Percentiles rank a stretch among this genome's conserved stretches.
Conservation (phyloP, 2,329 filamentous ascomycete genomes). For the Arthrobotrys megalospora region DNA sequence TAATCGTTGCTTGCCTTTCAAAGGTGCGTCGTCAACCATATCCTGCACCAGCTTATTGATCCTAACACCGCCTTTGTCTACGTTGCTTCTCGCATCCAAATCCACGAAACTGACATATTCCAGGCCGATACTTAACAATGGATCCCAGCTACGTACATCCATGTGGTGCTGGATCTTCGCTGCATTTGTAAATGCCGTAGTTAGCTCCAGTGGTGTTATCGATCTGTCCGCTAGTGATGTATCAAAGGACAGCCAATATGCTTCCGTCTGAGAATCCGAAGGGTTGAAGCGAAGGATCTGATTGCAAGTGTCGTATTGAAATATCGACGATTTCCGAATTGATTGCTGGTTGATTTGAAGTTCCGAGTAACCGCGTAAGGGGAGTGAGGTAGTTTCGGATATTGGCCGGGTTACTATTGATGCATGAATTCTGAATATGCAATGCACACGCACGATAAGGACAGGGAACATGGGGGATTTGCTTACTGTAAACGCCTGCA, state of each 20-base stretch:
- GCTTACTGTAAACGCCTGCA: slow-evolving; percentile 14
- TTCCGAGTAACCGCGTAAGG: slow-evolving; percentile 13
- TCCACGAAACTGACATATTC: slow-evolving; percentile 15
- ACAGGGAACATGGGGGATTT: neutral
- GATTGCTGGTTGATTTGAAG: slow-evolving; percentile 5
- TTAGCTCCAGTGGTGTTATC: neutral
- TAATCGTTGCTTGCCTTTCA: neutral
- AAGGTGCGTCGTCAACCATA: neutral
- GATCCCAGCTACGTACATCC: slow-evolving; percentile 13
- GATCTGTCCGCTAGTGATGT: neutral
- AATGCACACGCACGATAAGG: neutral
- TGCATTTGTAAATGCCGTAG: neutral
- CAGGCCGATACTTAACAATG: slow-evolving; percentile 8
- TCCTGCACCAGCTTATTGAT: slow-evolving; percentile 2
- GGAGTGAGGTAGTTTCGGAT: neutral
- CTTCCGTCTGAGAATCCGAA: neutral
- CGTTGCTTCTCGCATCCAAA: neutral
- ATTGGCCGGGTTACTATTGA: slow-evolving; percentile 14
- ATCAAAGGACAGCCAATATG: slow-evolving; percentile 19
- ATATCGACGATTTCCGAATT: neutral
- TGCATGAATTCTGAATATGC: neutral
- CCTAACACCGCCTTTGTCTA: neutral
- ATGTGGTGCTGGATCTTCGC: slow-evolving; percentile 9
- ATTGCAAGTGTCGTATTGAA: slow-evolving; percentile 21
- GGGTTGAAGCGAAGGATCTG: slow-evolving; percentile 6